phyloP scores from a whole-genome alignment of 495 filamentous ascomycete species.

The Aspergillus incahuasiensis region DNA sequence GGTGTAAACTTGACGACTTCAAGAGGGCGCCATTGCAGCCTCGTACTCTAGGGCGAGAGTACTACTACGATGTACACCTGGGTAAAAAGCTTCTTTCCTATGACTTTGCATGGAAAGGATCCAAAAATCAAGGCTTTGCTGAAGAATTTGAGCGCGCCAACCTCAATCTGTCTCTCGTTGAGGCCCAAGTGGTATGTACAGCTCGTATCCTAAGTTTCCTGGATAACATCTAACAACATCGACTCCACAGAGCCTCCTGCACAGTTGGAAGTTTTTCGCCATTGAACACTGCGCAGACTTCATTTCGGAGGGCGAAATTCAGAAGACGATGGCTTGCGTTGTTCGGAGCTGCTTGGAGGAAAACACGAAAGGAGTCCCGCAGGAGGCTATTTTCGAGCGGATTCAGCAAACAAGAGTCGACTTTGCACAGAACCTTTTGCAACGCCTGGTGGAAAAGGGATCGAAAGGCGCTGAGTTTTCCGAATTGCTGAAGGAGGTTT shows the following conservation, averaged over 20 bases:
- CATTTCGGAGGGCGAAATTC: conserved; percentile 55
- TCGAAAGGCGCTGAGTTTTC: conserved; percentile 57
- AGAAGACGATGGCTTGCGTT: conserved; percentile 61
- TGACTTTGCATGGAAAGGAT: conserved; percentile 71
- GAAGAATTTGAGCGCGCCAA: conserved; percentile 82
- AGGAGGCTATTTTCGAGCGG: conserved; percentile 67
- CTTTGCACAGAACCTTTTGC: conserved; percentile 69
- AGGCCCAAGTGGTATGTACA: conserved; percentile 77
- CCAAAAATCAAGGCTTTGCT: conserved; percentile 62
- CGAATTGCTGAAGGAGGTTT: conserved; percentile 59
- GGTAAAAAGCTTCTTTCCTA: conserved; percentile 70
- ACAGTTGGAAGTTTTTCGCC: conserved; percentile 85
- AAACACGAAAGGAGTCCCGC: conserved; percentile 59
- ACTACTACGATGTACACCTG: conserved; percentile 74
- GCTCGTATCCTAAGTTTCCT: not conserved
- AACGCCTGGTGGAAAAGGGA: conserved; percentile 63
- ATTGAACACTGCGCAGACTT: conserved; percentile 75
- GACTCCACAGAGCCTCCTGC: conserved; percentile 59
- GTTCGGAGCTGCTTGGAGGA: conserved; percentile 66
- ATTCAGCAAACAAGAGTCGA: conserved; percentile 69
- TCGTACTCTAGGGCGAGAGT: conserved; percentile 62
- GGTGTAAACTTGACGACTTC: conserved; percentile 66
- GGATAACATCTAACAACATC: conserved; percentile 4
- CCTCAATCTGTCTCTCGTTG: conserved; percentile 81
- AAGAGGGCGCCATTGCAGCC: conserved; percentile 64